Evolutionary conservation across 2,329 filamentous ascomycete species (phyloP), one percentile per base, ranked within the genome.

Genomic region (Huntiella savannae): DNA sequence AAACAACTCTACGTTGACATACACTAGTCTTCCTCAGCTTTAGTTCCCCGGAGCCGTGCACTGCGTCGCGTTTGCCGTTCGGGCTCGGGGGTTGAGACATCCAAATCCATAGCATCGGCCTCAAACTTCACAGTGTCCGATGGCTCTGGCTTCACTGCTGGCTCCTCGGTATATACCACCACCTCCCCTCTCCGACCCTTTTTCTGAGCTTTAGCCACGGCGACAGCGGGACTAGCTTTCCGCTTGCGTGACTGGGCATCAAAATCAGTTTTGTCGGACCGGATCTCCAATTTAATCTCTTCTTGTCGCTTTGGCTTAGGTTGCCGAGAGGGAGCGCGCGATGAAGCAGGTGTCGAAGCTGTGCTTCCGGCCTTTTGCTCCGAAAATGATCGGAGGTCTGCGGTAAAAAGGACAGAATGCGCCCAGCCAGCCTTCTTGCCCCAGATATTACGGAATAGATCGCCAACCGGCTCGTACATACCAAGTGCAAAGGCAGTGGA

Each of bases 401-500:
- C 92, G 0, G 91, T 93, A 57, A 98, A 98, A 10, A 98, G 68
- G 6, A 98, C 91, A 2, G 84, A 93, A 63, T 98, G 91, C 7
- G 92, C 91, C 92, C 92, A 98, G 1, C 91, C 91, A 1, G 91
- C 91, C 55, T 96, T 83, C 49, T 80, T 74, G 0, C 91, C 91
- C 91, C 92, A 98, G 1, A 96, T 69, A 34, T 70, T 69, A 47
- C 91, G 74, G 56, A 98, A 98, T 55, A 92, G 82, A 52, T 93
- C 82, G 0, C 82, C 91, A 11, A 98, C 77, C 0, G 85, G 83
- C 58, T 91, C 79, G 56, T 98, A 96, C 52, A 84, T 87, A 36
- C 71, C 73, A 57, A 92, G 92, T 11, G 81, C 95, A 51, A 98
- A 69, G 40, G 84, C 88, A 57, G 86, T 88, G 51, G 62, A 82